A percentile compares a stretch with the other conserved stretches of the same genome.
phyloP scores from a whole-genome alignment of 106 monocot species.

The Posidonia australis region DNA sequence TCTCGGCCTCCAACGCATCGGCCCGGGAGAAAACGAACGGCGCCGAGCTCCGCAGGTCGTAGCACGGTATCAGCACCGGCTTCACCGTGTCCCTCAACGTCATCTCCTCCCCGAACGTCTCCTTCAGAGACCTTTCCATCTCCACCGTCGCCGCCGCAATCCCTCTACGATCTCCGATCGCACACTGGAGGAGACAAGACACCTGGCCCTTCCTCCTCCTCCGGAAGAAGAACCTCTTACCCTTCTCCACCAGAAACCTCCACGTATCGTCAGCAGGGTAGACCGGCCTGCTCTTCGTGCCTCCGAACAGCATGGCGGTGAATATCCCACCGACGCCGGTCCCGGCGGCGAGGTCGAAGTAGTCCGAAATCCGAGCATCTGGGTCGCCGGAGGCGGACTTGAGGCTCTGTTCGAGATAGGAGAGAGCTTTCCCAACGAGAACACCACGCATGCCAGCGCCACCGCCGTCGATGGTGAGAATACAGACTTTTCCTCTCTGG shows the following conservation, averaged over 20 bases:
- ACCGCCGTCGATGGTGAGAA: constrained; percentile 57
- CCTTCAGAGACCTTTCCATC: constrained; percentile 28
- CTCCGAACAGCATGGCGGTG: constrained; percentile 55
- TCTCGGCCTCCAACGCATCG: constrained; percentile 34
- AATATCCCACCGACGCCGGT: constrained; percentile 61
- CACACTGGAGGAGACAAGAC: constrained; percentile 7
- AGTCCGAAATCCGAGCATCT: constrained; percentile 41
- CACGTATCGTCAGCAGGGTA: constrained; percentile 42
- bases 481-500: constrained; percentile 59
- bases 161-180: constrained; percentile 1
- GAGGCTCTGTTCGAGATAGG: constrained; percentile 38
- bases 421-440: constrained; percentile 45
- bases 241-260: constrained; percentile 44
- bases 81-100: constrained; percentile 38
- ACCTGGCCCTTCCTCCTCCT: constrained; percentile 1
- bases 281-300: constrained; percentile 15
- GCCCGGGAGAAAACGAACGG: constrained; percentile 62
- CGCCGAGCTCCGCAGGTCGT: constrained; percentile 42
- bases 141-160: constrained; percentile 13
- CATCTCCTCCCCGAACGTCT: constrained; percentile 25
- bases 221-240: constrained; percentile 19
- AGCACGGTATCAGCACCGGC: constrained; percentile 56
- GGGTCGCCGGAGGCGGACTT: constrained; percentile 39
- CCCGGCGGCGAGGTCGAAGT: constrained; percentile 60
- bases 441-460: constrained; percentile 50